Evolutionary conservation across 768 basidiomycete species (phyloP).

Genomic region (Tylopilus intermedius): DNA sequence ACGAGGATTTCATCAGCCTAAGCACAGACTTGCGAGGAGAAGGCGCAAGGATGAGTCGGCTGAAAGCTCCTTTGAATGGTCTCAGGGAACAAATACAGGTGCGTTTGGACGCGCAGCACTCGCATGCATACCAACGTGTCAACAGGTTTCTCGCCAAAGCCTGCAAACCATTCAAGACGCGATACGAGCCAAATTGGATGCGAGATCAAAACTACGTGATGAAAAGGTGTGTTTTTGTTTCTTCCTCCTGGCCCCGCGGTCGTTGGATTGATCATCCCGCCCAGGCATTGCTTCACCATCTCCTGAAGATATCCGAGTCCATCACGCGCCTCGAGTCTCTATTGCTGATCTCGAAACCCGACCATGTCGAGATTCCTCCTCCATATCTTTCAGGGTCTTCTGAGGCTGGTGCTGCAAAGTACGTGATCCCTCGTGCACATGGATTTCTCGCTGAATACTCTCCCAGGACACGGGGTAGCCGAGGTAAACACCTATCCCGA

Average conservation of each 20-base stretch:
- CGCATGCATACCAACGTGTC: background rate
- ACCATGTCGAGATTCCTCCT: conserved; percentile 30
- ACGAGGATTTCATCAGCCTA: conserved; percentile 94
- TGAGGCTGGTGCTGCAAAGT: conserved; percentile 37
- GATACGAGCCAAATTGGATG: conserved; percentile 73
- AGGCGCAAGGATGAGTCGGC: conserved; percentile 59
- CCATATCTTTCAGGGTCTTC: conserved; percentile 24
- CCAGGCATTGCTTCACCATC: conserved; percentile 77
- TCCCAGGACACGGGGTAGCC: conserved; percentile 52
- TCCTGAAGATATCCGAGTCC: conserved; percentile 91
- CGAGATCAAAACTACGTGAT: conserved; percentile 72
- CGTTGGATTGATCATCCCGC: background rate
- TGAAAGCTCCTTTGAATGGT: conserved; percentile 63
- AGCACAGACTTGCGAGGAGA: conserved; percentile 91
- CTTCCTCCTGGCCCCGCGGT: background rate
- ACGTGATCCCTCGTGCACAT: background rate
- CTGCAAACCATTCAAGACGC: conserved; percentile 64
- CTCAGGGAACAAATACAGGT: conserved; percentile 69
- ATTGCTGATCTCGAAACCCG: conserved; percentile 56
- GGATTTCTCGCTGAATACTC: conserved; percentile 4
- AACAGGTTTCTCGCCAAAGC: conserved; percentile 53
- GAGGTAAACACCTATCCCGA: conserved; percentile 75
- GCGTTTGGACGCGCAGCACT: conserved; percentile 26
- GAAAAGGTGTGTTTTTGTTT: conserved; percentile 54
- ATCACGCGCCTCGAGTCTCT: conserved; percentile 84